Evolutionary conservation across 2,329 filamentous ascomycete genomes (phyloP), one percentile per base, ranked within the genome.

Genomic region (Epichloe elymi): DNA sequence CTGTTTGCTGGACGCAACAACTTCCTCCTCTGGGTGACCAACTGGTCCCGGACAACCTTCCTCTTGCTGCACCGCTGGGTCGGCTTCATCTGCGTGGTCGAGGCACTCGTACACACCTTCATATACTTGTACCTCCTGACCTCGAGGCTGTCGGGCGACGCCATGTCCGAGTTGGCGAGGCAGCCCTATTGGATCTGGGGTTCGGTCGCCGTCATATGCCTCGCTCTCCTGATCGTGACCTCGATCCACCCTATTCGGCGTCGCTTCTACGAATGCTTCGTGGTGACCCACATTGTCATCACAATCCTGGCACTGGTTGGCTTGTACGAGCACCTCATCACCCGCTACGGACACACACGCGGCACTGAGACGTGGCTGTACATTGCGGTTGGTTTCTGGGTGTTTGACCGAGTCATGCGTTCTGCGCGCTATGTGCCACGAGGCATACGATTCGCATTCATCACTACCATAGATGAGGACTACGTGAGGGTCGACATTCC

Each of bases 31-130:
- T 61, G 59, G 46, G 1, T 70, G 14, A 68, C 67, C 2, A 60
- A 64, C 54, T 69, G 67, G 67, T 64, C 61, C 46, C 58, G 67
- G 53, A 54, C 59, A 17, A 69, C 67, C 0, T 69, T 61, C 39
- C 56, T 70, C 1, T 56, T 69, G 1, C 58, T 69, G 0, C 67
- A 70, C 52, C 62, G 67, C 33, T 67, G 66, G 62, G 56, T 68
- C 12, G 65, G 60, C 0, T 91, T 81, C 73, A 82, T 82, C 39
- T 86, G 86, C 61, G 85, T 91, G 55, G 88, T 86, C 72, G 86
- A 90, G 71, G 89, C 86, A 7, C 83, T 89, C 1, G 19, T 69
- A 3, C 67, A 70, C 53, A 67, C 65, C 2, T 42, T 62, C 5
- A 58, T 68, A 53, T 59, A 67, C 2, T 50, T 63, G 37, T 65